These are phyloP conservation scores for Stromatinia cepivora DNA, from an alignment of 2,329 filamentous ascomycete genomes.

Conservation along the genomic window DNA sequence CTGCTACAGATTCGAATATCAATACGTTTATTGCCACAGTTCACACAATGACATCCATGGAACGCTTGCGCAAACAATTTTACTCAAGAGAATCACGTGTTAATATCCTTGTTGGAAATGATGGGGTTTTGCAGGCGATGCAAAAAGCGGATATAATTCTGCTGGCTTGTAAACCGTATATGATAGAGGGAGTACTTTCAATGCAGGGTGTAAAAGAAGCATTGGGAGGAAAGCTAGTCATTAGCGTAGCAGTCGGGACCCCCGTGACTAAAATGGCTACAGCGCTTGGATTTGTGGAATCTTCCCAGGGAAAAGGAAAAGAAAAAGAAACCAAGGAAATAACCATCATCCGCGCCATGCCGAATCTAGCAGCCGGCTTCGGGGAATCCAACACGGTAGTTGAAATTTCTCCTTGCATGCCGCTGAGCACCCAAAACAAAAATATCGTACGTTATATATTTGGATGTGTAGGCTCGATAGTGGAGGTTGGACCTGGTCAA, in stretches of 20 bases:
- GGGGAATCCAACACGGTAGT: constrained; percentile 83
- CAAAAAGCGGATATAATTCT: constrained; percentile 72
- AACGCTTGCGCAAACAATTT: constrained; percentile 42
- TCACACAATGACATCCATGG: constrained; percentile 43
- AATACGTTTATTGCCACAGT: constrained; percentile 47
- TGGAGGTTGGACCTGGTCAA: constrained; percentile 62
- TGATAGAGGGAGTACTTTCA: constrained; percentile 67
- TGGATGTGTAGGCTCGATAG: constrained; percentile 68
- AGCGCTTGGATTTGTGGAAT: constrained; percentile 58
- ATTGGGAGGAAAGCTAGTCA: constrained; percentile 75
- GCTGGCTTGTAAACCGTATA: constrained; percentile 78
- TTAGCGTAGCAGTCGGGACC: constrained; percentile 80
- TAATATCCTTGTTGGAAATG: constrained; percentile 47
- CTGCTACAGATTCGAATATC: constrained; percentile 28
- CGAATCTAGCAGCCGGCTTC: constrained; percentile 78
- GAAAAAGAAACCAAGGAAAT: constrained; percentile 41
- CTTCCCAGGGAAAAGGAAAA: background rate
- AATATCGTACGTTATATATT: constrained; percentile 74
- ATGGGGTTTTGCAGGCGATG: constrained; percentile 63
- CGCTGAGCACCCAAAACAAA: constrained; percentile 3
- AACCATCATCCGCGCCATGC: constrained; percentile 75
- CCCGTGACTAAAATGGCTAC: constrained; percentile 61
- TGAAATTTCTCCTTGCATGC: constrained; percentile 26
- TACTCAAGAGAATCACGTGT: constrained; percentile 33
- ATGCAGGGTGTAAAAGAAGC: constrained; percentile 69